Base-by-base conservation (phyloP, 2,329 filamentous ascomycete genomes). In the Onygenales sp. region DNA sequence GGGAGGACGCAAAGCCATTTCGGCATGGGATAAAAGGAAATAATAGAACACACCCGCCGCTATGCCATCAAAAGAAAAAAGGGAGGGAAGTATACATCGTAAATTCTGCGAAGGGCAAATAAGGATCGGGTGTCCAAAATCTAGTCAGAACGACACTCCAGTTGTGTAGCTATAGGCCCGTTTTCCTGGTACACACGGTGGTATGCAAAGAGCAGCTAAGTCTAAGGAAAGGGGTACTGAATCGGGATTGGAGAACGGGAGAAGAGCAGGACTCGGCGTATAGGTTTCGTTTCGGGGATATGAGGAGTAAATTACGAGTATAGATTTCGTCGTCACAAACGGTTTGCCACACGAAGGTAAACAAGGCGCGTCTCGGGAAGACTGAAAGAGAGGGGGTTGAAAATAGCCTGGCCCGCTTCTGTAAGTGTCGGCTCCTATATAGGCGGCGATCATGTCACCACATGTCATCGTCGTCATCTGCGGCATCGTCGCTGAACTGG, bases 401-500 rank as follows among this genome's bases (percentile, higher is more conserved):
- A 27, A 27, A 27, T 27, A 27, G 4, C 21, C 21, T 27, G 21
- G 21, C 21, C 3, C 21, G 21, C 21, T 27, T 27, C 21, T 27
- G 4, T 27, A 5, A 27, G 4, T 27, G 21, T 27, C 21, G 21
- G 21, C 21, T 27, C 21, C 21, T 27, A 27, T 27, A 27, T 27
- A 27, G 3, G 21, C 21, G 21, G 21, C 11, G 5, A 13, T 31
- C 17, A 11, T 55, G 46, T 75, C 66, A 76, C 74, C 74, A 77
- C 73, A 76, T 75, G 59, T 75, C 72, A 54, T 71, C 68, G 56
- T 74, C 72, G 56, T 74, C 71, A 50, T 74, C 70, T 49, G 72
- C 70, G 51, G 64, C 64, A 59, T 72, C 70, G 49, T 74, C 70
- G 39, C 68, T 67, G 57, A 68, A 69, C 42, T 67, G 65, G 51